Evolutionary conservation across 768 basidiomycete species (phyloP).

Genomic region (Galerina sulciceps): DNA sequence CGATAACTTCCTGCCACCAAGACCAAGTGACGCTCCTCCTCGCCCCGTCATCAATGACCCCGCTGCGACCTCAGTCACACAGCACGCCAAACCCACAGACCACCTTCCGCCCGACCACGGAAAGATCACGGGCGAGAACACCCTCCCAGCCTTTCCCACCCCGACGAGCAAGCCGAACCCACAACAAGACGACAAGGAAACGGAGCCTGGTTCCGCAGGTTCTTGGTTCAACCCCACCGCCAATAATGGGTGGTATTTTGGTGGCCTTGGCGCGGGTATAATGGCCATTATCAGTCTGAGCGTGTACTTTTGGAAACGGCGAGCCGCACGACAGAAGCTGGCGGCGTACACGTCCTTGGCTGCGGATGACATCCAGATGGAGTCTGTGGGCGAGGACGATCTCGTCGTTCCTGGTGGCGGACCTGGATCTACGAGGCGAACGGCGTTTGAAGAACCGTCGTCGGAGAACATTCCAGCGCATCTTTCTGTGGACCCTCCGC

Average conservation of each 20-base stretch:
- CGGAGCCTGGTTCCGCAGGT: constrained; percentile 44
- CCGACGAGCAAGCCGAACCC: constrained; percentile 27
- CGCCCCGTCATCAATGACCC: constrained; percentile 36
- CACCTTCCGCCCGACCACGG: constrained; percentile 85
- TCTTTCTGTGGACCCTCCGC: constrained; percentile 22
- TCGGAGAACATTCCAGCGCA: constrained; percentile 11
- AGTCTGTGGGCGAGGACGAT: constrained; percentile 48
- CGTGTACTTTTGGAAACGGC: constrained; percentile 78
- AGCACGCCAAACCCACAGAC: constrained; percentile 81
- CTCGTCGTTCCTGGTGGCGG: constrained; percentile 5
- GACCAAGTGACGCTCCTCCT: constrained; percentile 39
- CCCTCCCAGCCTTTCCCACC: constrained; percentile 62
- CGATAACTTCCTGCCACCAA: constrained; percentile 50
- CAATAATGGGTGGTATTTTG: constrained; percentile 82
- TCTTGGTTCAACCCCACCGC: constrained; percentile 77
- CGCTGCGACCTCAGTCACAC: constrained; percentile 51
- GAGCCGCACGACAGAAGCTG: constrained; percentile 37
- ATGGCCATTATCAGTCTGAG: constrained; percentile 67
- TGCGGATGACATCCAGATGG: constrained; percentile 81
- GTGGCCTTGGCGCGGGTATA: constrained; percentile 70
- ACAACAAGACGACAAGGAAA: constrained; percentile 23
- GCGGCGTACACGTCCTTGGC: constrained; percentile 63
- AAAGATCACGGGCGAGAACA: constrained; percentile 73
- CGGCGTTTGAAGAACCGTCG: constrained; percentile 65
- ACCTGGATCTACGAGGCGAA: constrained; percentile 68